Evolutionary conservation across 2,329 filamentous ascomycete genomes (phyloP), one percentile per base, ranked within the genome.

Genomic region (Cladophialophora exuberans): DNA sequence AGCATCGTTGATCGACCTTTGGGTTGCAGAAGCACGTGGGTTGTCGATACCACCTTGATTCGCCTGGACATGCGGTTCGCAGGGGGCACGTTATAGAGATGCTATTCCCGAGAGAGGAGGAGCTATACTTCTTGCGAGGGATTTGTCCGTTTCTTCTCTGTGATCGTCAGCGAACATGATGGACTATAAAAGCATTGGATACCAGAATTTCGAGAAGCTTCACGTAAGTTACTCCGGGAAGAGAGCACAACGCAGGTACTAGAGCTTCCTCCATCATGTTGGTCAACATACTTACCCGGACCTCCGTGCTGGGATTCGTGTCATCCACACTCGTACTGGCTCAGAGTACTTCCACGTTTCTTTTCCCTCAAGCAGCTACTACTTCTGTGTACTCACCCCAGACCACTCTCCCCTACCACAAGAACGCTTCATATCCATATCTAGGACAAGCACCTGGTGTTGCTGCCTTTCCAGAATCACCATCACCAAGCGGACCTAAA

Each of bases 371-470:
- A 15, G 45, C 45, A 7, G 33, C 33, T 13, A 49, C 45, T 1
- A 49, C 45, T 31, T 49, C 45, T n/a, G 33, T 49, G 17, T 39
- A 15, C 23, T 49, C 31, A 11, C 25, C 45, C 20, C 31, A 49
- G 28, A 49, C 31, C 17, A 49, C 31, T 17, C 45, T 49, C 17
- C 45, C 45, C 9, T 49, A 49, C n/a, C 45, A 49, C 45, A 49
- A 49, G 33, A 49, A 49, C 26, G 45, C 31, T 31, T 49, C 45
- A 11, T 39, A 49, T 23, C 45, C 45, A 15, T 49, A 49, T 22
- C 31, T 49, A 4, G 45, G 45, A 26, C 45, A 49, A 18, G 31
- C 45, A 23, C 45, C 45, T 13, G 4, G 20, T 7, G 6, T 26
- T 22, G 45, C 45, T 28, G 45, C 33, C 4, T 49, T 49, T 13